Percentiles rank a stretch among this genome's conserved stretches.
phyloP scores from a whole-genome alignment of 106 monocot species.

The Ottelia alismoides region DNA sequence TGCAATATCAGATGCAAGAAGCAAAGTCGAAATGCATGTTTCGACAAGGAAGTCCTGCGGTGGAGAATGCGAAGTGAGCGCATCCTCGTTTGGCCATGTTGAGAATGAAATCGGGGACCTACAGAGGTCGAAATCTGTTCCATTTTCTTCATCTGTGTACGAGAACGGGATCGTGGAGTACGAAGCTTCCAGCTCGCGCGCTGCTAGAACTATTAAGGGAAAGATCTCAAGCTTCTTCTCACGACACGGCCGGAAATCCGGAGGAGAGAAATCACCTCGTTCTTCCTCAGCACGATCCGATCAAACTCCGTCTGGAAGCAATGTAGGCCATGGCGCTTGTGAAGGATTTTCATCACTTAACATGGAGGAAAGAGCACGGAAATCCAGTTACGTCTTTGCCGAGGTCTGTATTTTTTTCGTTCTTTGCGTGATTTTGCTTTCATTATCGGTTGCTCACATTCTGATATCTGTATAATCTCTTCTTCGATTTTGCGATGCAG shows the following conservation, averaged over 20 bases:
- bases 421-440: too few relatives aligned
- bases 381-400: too few relatives aligned
- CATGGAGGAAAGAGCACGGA: too few relatives aligned
- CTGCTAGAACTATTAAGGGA: constrained; percentile 36
- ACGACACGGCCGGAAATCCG: constrained; percentile 38
- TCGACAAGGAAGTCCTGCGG: constrained; percentile 12
- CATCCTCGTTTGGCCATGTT: constrained; percentile 11
- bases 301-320: too few relatives aligned
- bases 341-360: too few relatives aligned
- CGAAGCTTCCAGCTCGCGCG: constrained; percentile 12
- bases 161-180: constrained; percentile 23
- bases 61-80: constrained; percentile 19
- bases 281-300: too few relatives aligned
- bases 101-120: constrained; percentile 17
- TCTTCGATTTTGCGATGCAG: too few relatives aligned
- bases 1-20: constrained; percentile 30
- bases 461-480: too few relatives aligned
- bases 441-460: too few relatives aligned
- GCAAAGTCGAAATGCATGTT: constrained; percentile 23
- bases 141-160: constrained; percentile 38
- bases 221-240: constrained; percentile 71
- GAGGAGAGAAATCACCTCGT: too few relatives aligned
- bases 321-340: too few relatives aligned
- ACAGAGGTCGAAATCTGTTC: constrained; percentile 60
- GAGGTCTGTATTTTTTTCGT: too few relatives aligned